A percentile compares a stretch with the other conserved stretches of the same genome.
Conservation (phyloP, 1,284 basidiomycete species). For the Malassezia furfur region DNA sequence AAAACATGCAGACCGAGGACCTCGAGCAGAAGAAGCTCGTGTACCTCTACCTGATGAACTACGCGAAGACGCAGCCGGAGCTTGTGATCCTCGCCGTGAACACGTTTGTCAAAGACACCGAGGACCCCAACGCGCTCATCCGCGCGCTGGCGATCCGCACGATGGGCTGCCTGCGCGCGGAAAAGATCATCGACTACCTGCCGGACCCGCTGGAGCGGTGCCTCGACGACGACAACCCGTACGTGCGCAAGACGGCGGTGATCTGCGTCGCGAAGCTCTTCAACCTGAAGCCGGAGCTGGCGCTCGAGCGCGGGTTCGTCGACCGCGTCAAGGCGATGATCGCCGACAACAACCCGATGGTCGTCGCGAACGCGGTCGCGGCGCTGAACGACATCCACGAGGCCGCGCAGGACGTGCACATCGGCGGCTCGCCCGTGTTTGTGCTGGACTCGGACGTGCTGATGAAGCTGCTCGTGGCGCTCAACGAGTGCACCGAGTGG, state of each 20-base stretch:
- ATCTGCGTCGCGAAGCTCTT: conserved; percentile 78
- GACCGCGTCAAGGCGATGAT: conserved; percentile 76
- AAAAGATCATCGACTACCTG: conserved; percentile 98
- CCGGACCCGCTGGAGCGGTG: conserved; percentile 85
- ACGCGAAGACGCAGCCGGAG: conserved; percentile 95
- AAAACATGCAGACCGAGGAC: conserved; percentile 93
- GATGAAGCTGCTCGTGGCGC: conserved; percentile 80
- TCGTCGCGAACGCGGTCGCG: conserved; percentile 87
- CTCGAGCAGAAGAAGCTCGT: conserved; percentile 94
- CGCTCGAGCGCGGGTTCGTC: conserved; percentile 88
- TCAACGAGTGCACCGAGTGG: conserved; percentile 99
- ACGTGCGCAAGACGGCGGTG: conserved; percentile 59
- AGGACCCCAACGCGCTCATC: conserved; percentile 90
- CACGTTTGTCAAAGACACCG: conserved; percentile 89
- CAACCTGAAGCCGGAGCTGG: conserved; percentile 87
- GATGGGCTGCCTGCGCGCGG: conserved; percentile 90
- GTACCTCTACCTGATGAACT: conserved; percentile 97
- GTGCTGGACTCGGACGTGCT: conserved; percentile 70
- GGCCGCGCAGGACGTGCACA: conserved; percentile 33
- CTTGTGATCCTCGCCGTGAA: conserved; percentile 95
- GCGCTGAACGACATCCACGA: conserved; percentile 89
- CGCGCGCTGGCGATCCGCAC: conserved; percentile 92
- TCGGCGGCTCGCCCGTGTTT: conserved; percentile 57
- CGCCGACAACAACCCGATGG: conserved; percentile 93
- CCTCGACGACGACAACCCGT: conserved; percentile 87